Evolutionary conservation across 192 early-diverging fungal genomes (phyloP), one percentile per base, ranked within the genome.

Genomic region (Phlyctochytrium bullatum): DNA sequence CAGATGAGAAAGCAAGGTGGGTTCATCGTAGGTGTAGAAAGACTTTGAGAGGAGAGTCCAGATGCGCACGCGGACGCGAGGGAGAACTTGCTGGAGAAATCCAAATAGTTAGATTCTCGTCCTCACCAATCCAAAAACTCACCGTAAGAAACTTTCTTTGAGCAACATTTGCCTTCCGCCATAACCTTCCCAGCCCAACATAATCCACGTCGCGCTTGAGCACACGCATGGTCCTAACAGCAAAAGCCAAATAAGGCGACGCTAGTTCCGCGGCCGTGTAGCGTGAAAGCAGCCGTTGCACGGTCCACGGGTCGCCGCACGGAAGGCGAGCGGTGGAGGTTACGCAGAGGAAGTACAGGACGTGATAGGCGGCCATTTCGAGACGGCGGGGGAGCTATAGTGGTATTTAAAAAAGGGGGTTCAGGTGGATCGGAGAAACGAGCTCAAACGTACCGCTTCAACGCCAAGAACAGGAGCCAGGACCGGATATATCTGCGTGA

Each of bases 401-500:
- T 47, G 40, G 20, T 47, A 47, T 47, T 47, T 47, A 20, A 47
- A 20, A 47, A 14, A 47, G 40, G 20, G 6, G 6, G 20, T 47
- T 47, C 40, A n/a, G n/a, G n/a, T n/a, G n/a, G n/a, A n/a, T n/a
- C n/a, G n/a, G n/a, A n/a, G n/a, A n/a, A n/a, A n/a, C n/a, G n/a
- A n/a, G n/a, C n/a, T n/a, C n/a, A n/a, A n/a, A n/a, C n/a, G n/a
- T n/a, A n/a, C n/a, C n/a, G n/a, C n/a, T n/a, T n/a, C n/a, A 14
- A 47, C 40, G 20, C 10, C 10, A 47, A 47, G 6, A 47, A 20
- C 6, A 47, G 40, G 40, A 14, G 20, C 10, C 40, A 47, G 20
- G 10, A 20, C 4, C 10, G 72, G 73, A 47, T 79, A 79, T 17
- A 76, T 36, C 12, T 61, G 35, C 23, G 27, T 60, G 31, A 74